Conservation (phyloP, 176 grass and related monocot species). For the Metroxylon sagu region DNA sequence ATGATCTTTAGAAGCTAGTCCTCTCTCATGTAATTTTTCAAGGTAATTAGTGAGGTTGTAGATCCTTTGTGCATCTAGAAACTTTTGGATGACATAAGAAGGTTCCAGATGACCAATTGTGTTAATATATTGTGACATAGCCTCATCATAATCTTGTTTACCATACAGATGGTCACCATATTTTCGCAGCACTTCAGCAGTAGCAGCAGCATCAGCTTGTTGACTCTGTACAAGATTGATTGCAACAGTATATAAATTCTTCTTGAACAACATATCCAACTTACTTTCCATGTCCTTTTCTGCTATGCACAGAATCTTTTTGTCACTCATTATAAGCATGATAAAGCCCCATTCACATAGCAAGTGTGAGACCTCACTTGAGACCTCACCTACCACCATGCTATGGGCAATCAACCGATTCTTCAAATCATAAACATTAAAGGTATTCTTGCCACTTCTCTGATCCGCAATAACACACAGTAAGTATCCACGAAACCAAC, state of each 20-base stretch:
- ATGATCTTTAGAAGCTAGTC: constrained; percentile 34
- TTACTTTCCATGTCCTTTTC: constrained; percentile 99
- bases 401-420: constrained; percentile 89
- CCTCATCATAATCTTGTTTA: constrained; percentile 93
- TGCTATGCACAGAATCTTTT: constrained; percentile 83
- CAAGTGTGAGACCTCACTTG: constrained; percentile 75
- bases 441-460: constrained; percentile 54
- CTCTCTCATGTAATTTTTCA: constrained; percentile 88
- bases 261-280: constrained; percentile 96
- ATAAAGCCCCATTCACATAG: constrained; percentile 90
- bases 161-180: constrained; percentile 95
- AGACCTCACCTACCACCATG: constrained; percentile 80
- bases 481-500: constrained; percentile 95
- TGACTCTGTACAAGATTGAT: constrained; percentile 95
- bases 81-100: constrained; percentile 98
- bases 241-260: constrained; percentile 90
- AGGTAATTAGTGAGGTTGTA: constrained; percentile 96
- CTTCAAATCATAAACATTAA: constrained; percentile 90
- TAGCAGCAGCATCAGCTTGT: constrained; percentile 88
- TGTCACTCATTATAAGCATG: constrained; percentile 79
- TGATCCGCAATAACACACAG: constrained; percentile 82
- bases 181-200: constrained; percentile 85
- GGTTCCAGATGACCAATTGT: constrained; percentile 97
- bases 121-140: constrained; percentile 91
- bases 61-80: constrained; percentile 90